phyloP scores from a whole-genome alignment of 768 basidiomycete genomes.

The Suillus variegatus region DNA sequence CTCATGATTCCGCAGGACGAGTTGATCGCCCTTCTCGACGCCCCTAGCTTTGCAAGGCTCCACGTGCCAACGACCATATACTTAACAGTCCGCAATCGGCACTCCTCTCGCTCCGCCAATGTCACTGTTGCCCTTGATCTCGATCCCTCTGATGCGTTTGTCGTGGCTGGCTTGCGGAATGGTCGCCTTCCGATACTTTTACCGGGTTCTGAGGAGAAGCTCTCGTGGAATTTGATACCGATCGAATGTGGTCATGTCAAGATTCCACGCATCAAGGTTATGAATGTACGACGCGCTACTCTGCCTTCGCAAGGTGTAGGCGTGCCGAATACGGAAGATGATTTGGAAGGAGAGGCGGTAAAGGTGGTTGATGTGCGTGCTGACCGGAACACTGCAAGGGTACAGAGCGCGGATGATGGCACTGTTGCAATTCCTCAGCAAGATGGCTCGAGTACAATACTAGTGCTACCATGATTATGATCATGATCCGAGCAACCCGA shows the following conservation, averaged over 20 bases:
- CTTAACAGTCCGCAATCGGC: conserved; percentile 65
- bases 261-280: conserved; percentile 62
- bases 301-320: conserved; percentile 28
- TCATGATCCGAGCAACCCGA: neutral
- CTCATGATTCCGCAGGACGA: conserved; percentile 61
- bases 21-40: conserved; percentile 64
- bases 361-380: conserved; percentile 55
- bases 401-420: conserved; percentile 11
- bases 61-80: conserved; percentile 61
- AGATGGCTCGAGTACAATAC: conserved; percentile 10
- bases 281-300: conserved; percentile 46
- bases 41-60: conserved; percentile 62
- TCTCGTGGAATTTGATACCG: conserved; percentile 72
- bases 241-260: conserved; percentile 71
- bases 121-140: conserved; percentile 74
- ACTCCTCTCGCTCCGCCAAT: conserved; percentile 64
- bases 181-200: conserved; percentile 71
- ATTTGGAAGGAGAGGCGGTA: conserved; percentile 47
- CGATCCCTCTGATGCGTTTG: conserved; percentile 69
- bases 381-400: conserved; percentile 31
- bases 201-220: conserved; percentile 65
- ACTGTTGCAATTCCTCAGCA: conserved; percentile 10
- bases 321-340: conserved; percentile 29
- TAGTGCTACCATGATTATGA: conserved; percentile 21
- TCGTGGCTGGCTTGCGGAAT: conserved; percentile 73